These are phyloP conservation scores for Thraustochytrium sp. DNA, from an alignment of 352 stramenopile genomes.

Conservation along the genomic window DNA sequence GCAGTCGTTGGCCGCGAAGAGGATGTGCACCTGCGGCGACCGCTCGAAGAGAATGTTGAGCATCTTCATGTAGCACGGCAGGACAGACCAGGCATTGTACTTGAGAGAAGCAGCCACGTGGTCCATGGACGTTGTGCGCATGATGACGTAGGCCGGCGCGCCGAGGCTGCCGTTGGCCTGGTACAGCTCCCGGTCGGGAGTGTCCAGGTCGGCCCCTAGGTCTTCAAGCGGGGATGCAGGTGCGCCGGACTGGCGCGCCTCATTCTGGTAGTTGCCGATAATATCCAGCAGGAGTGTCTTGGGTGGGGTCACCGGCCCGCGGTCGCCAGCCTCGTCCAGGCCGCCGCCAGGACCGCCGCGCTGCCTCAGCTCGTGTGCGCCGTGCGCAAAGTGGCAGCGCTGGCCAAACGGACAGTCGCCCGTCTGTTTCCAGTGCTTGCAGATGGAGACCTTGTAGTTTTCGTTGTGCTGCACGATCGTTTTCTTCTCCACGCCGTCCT, in stretches of 20 bases:
- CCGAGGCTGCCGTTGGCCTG: slow-evolving; percentile 62
- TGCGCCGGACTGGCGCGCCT: background rate
- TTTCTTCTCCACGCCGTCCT: slow-evolving; percentile 35
- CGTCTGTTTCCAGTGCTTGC: slow-evolving; percentile 88
- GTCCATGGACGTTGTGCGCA: slow-evolving; percentile 69
- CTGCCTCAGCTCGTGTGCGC: slow-evolving; percentile 78
- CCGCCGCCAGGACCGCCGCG: background rate
- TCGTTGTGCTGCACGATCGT: slow-evolving; percentile 66
- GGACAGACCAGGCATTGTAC: slow-evolving; percentile 62
- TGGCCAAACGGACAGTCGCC: slow-evolving; percentile 91
- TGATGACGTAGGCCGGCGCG: slow-evolving; percentile 68
- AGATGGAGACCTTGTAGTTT: slow-evolving; percentile 94
- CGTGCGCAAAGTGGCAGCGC: slow-evolving; percentile 94
- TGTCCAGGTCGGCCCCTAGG: slow-evolving; percentile 40
- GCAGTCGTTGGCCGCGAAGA: slow-evolving; percentile 32
- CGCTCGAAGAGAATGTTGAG: slow-evolving; percentile 67
- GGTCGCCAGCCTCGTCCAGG: background rate
- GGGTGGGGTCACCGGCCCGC: background rate
- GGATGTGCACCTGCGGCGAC: slow-evolving; percentile 56
- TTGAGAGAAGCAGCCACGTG: slow-evolving; percentile 73
- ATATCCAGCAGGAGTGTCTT: slow-evolving; percentile 21
- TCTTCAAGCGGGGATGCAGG: background rate
- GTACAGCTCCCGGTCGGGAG: slow-evolving; percentile 47
- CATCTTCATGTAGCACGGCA: slow-evolving; percentile 56
- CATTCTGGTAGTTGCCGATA: slow-evolving; percentile 27